These are phyloP conservation scores for Garcia nutans DNA, from an alignment of 345 rosid genomes.

Conservation along the genomic window DNA sequence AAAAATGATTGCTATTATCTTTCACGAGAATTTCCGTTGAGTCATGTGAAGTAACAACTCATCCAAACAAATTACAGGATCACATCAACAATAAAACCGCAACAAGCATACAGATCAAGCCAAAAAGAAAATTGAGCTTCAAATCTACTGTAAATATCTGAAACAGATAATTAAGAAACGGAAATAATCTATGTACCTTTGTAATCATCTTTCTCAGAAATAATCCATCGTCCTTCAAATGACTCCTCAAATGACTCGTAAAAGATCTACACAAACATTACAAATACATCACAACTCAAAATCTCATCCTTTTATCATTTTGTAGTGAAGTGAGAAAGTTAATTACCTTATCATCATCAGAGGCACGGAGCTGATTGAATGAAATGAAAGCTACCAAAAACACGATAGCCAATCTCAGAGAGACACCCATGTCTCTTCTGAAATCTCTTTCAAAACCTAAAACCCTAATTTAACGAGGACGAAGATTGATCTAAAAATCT, in stretches of 20 bases:
- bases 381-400: constrained; percentile 48
- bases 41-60: background rate
- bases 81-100: background rate
- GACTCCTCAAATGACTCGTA: constrained; percentile 73
- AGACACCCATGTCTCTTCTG: constrained; percentile 36
- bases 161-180: background rate
- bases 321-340: background rate
- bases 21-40: background rate
- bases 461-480: background rate
- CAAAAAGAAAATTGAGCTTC: background rate
- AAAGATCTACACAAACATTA: constrained; percentile 41
- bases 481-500: constrained; percentile 4
- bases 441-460: constrained; percentile 18
- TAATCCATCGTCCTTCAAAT: constrained; percentile 74
- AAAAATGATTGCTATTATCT: background rate
- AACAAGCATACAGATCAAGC: background rate
- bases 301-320: too few species aligned
- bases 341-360: constrained; percentile 56
- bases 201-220: constrained; percentile 65
- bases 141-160: background rate
- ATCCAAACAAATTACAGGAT: background rate
- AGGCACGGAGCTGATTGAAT: constrained; percentile 46
- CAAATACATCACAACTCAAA: background rate
- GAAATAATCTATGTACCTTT: constrained; percentile 35
- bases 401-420: constrained; percentile 41